Evolutionary conservation across 345 rosid genomes (phyloP).

Genomic region (Pseudoturritis turrita): DNA sequence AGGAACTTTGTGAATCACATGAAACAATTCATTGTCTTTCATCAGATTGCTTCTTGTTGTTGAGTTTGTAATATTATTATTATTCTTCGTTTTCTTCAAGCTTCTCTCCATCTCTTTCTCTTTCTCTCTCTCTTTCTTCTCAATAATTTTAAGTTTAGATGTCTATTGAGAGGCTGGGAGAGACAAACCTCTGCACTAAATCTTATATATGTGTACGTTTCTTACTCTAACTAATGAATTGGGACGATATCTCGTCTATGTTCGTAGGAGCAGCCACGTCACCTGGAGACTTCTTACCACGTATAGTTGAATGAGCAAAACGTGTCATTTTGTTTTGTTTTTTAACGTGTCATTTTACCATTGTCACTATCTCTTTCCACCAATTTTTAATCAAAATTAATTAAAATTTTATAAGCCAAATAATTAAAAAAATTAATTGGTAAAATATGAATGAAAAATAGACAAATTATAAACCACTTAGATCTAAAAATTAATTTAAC

Average conservation of each 20-base stretch:
- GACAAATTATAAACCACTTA: too few species aligned
- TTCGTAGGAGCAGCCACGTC: conserved; percentile 15
- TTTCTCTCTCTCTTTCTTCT: neutral
- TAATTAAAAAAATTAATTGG: too few species aligned
- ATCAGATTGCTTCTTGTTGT: conserved; percentile 9
- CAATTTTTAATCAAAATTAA: too few species aligned
- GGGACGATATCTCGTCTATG: neutral
- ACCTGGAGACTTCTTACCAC: conserved; percentile 14
- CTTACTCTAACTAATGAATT: conserved; percentile 10
- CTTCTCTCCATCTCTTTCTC: conserved; percentile 26
- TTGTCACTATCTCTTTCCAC: neutral
- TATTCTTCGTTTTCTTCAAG: conserved; percentile 24
- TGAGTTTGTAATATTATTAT: neutral
- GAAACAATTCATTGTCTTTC: conserved; percentile 43
- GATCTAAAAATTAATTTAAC: too few species aligned
- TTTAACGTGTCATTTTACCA: conserved; percentile 19
- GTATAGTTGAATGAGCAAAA: conserved; percentile 18
- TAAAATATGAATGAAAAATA: too few species aligned
- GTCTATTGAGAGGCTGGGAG: conserved; percentile 18
- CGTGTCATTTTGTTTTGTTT: conserved; percentile 20
- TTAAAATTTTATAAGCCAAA: too few species aligned
- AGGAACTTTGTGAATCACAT: conserved; percentile 75
- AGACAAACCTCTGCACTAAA: neutral
- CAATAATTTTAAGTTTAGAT: neutral
- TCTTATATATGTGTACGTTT: conserved; percentile 9